These are phyloP conservation scores for Apiotrichum gracile DNA, from an alignment of 1,284 basidiomycete species.

Conservation along the genomic window DNA sequence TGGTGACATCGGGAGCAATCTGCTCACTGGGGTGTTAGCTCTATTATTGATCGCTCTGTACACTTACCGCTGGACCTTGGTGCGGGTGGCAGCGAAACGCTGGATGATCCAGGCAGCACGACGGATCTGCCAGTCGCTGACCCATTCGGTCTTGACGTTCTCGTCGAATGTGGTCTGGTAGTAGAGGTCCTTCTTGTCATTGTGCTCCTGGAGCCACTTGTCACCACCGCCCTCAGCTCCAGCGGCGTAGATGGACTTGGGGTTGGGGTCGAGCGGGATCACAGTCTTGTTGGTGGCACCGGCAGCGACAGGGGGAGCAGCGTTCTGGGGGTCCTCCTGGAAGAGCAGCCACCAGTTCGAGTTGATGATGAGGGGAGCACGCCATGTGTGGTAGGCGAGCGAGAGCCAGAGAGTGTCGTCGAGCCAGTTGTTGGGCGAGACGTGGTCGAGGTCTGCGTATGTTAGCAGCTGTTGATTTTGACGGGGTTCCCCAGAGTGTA, in stretches of 20 bases:
- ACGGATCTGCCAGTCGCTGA: constrained; percentile 77
- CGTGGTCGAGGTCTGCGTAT: constrained; percentile 67
- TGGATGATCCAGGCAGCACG: constrained; percentile 77
- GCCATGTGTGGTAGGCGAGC: constrained; percentile 85
- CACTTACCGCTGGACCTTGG: constrained; percentile 53
- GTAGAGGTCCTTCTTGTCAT: constrained; percentile 32
- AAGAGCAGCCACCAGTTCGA: constrained; percentile 99
- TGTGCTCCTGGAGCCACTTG: constrained; percentile 51
- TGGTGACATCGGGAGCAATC: constrained; percentile 53
- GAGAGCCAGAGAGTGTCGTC: constrained; percentile 91
- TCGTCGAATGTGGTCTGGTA: constrained; percentile 38
- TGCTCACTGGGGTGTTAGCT: no score
- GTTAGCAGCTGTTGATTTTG: not conserved
- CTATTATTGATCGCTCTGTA: no score
- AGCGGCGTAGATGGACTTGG: constrained; percentile 13
- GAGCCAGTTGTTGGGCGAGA: constrained; percentile 88
- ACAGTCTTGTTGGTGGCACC: constrained; percentile 9
- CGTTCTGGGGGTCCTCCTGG: constrained; percentile 51
- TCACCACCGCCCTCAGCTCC: constrained; percentile 36
- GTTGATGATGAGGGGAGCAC: constrained; percentile 79
- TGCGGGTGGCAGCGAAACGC: constrained; percentile 73
- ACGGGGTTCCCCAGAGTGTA: no score
- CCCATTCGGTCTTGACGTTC: constrained; percentile 48
- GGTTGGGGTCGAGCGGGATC: constrained; percentile 23
- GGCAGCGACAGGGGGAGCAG: constrained; percentile 31